phyloP scores from a whole-genome alignment of 208 protist species.

The Leishmania turanica region DNA sequence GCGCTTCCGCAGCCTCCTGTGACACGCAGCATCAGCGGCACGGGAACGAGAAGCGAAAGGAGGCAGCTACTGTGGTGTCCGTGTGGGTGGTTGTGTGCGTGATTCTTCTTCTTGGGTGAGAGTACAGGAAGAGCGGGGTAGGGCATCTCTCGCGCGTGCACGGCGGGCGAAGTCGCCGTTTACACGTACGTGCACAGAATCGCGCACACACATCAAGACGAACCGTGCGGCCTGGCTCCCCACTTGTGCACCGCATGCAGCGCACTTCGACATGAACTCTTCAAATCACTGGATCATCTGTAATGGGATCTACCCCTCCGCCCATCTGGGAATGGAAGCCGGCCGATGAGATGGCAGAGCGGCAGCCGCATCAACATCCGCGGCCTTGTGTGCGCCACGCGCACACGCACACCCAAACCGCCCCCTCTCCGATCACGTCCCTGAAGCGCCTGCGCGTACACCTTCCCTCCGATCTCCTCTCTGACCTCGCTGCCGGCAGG shows the following conservation, averaged over 20 bases:
- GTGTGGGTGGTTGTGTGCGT: background rate
- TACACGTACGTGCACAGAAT: background rate
- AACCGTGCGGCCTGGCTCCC: background rate
- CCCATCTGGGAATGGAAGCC: background rate
- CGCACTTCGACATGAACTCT: background rate
- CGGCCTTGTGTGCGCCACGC: background rate
- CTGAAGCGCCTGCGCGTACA: background rate
- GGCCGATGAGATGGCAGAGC: background rate
- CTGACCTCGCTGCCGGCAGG: background rate
- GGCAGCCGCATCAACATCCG: background rate
- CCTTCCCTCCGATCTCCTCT: background rate
- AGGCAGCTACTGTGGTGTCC: background rate
- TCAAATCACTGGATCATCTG: background rate
- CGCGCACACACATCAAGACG: background rate
- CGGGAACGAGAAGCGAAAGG: background rate
- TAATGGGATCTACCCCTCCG: background rate
- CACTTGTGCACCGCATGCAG: background rate
- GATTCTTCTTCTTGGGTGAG: background rate
- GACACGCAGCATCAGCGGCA: background rate
- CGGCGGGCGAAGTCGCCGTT: background rate
- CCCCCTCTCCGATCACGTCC: background rate
- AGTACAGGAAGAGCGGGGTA: background rate
- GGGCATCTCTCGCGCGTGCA: background rate
- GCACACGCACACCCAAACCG: background rate
- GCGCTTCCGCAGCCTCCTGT: conserved; percentile 59